Evolutionary conservation across 306 rosid genomes (phyloP).

Genomic region (Elaeagnus macrophylla): DNA sequence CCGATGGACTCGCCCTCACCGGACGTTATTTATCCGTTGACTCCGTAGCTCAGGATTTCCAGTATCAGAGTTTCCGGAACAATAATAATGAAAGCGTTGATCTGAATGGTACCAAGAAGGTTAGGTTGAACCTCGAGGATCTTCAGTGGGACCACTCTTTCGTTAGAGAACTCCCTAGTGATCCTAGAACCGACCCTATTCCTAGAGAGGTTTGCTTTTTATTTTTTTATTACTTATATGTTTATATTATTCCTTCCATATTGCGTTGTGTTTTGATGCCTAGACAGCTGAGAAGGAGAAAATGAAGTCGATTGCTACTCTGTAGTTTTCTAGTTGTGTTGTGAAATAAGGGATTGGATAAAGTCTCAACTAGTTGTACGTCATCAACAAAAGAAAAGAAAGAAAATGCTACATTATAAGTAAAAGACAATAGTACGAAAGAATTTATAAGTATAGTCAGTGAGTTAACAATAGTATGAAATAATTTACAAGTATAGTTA

Average conservation of each 20-base stretch:
- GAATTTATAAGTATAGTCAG: too few species aligned
- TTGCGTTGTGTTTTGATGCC: constrained; percentile 12
- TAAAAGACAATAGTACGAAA: too few species aligned
- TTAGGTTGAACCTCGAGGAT: constrained; percentile 48
- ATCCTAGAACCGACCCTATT: constrained; percentile 56
- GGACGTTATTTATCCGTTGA: constrained; percentile 44
- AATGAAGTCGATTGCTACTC: background rate
- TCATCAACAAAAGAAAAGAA: too few species aligned
- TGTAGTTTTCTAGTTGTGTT: background rate
- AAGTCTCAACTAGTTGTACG: too few species aligned
- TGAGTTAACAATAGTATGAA: too few species aligned
- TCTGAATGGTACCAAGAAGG: constrained; percentile 3
- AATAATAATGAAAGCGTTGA: constrained; percentile 13
- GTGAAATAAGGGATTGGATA: too few species aligned
- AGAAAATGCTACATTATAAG: too few species aligned
- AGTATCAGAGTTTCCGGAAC: constrained; percentile 42
- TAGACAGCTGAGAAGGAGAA: background rate
- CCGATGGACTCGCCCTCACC: constrained; percentile 53
- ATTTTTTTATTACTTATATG: background rate
- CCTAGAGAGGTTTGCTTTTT: constrained; percentile 59
- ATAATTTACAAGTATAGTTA: too few species aligned
- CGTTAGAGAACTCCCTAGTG: constrained; percentile 57
- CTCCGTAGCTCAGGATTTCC: constrained; percentile 50
- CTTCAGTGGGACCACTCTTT: constrained; percentile 90
- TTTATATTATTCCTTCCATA: background rate